These are phyloP conservation scores for Zygosaccharomyces pseudobailii DNA, from an alignment of 1,139 yeast genomes.

Conservation along the genomic window DNA sequence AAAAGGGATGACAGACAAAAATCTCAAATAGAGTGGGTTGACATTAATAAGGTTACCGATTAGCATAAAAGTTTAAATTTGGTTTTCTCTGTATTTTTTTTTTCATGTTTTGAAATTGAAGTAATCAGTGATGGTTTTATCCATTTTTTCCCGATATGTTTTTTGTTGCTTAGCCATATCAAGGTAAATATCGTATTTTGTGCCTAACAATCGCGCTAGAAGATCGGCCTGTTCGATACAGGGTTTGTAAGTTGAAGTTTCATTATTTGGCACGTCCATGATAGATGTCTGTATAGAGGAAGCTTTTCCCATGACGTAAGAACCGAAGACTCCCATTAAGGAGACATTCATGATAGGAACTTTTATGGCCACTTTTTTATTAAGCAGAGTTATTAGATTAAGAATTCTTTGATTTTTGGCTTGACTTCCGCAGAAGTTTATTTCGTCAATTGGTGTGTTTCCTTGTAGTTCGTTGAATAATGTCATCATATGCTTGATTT, in stretches of 20 bases:
- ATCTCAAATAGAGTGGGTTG: constrained; percentile 61
- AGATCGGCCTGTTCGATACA: neutral
- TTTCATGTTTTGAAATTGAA: too few relatives aligned
- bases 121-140: neutral
- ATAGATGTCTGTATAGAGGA: constrained; percentile 4
- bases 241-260: neutral
- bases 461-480: constrained; percentile 22
- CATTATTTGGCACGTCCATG: constrained; percentile 1
- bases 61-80: too few relatives aligned
- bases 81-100: too few relatives aligned
- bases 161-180: constrained; percentile 40
- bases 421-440: constrained; percentile 50
- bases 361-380: constrained; percentile 12
- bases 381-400: constrained; percentile 29
- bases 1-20: constrained; percentile 76
- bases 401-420: constrained; percentile 44
- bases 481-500: constrained; percentile 41
- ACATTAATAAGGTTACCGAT: constrained; percentile 37
- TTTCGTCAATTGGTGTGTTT: constrained; percentile 28
- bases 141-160: constrained; percentile 31
- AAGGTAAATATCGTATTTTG: constrained; percentile 35
- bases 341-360: constrained; percentile 21
- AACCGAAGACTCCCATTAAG: constrained; percentile 40
- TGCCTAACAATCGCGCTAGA: constrained; percentile 20
- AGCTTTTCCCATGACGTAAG: constrained; percentile 34